phyloP scores from a whole-genome alignment of 768 basidiomycete genomes.

The Mycena chlorophos region DNA sequence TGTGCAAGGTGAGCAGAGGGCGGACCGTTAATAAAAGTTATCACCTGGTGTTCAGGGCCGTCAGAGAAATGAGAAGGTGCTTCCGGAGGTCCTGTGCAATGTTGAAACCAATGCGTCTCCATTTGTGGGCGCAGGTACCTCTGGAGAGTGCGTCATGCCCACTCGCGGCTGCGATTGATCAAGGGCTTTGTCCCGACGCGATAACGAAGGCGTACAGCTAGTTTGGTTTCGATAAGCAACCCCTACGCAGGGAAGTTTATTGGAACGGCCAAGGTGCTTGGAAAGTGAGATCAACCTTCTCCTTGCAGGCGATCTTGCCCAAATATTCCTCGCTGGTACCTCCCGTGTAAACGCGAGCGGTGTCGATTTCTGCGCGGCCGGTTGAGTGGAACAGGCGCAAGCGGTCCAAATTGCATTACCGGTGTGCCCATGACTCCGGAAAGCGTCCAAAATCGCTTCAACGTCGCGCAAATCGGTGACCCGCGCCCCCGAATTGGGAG shows the following conservation, averaged over 20 bases:
- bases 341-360: constrained; percentile 48
- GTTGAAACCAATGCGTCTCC: constrained; percentile 6
- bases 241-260: too few relatives aligned
- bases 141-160: constrained; percentile 32
- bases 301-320: constrained; percentile 51
- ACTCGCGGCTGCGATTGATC: constrained; percentile 7
- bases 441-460: constrained; percentile 53
- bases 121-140: constrained; percentile 22
- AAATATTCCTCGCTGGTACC: constrained; percentile 59
- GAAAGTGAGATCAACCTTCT: too few relatives aligned
- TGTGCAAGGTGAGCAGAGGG: constrained; percentile 30
- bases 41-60: constrained; percentile 45
- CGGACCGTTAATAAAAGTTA: constrained; percentile 23
- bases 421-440: constrained; percentile 55
- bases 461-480: constrained; percentile 51
- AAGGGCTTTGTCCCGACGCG: background rate
- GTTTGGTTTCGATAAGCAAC: constrained; percentile 60
- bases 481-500: constrained; percentile 47
- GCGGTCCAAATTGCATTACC: constrained; percentile 35
- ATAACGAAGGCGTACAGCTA: constrained; percentile 41
- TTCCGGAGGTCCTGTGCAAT: constrained; percentile 44
- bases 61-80: constrained; percentile 48
- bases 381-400: constrained; percentile 31
- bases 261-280: too few relatives aligned
- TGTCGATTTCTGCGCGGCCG: constrained; percentile 45